Conservation (phyloP, 2,329 filamentous ascomycete genomes). For the Xylariales sp. region DNA sequence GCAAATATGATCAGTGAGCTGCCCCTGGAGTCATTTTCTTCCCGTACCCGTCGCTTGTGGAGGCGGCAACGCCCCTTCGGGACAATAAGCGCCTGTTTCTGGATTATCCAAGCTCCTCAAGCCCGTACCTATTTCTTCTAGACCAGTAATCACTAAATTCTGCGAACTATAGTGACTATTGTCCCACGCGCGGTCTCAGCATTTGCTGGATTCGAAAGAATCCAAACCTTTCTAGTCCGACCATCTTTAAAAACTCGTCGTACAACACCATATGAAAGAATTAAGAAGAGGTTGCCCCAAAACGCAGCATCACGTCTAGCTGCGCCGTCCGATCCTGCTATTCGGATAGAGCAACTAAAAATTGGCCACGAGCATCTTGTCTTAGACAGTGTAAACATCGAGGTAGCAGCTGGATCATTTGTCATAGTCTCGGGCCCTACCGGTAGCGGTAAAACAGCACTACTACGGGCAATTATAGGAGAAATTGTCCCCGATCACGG, state of each 20-base stretch:
- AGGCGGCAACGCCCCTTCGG: too few relatives aligned
- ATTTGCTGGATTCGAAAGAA: conserved; percentile 52
- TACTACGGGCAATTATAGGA: conserved; percentile 41
- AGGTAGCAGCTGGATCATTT: conserved; percentile 41
- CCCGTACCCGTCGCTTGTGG: too few relatives aligned
- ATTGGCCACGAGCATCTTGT: neutral
- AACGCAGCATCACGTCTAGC: neutral
- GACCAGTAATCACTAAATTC: too few relatives aligned
- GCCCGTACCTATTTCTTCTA: too few relatives aligned
- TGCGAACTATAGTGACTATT: conserved; percentile 48
- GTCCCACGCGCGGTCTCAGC: conserved; percentile 51
- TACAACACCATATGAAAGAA: neutral
- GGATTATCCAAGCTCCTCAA: too few relatives aligned
- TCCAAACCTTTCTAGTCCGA: conserved; percentile 52
- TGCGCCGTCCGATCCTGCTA: neutral
- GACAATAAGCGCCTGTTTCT: too few relatives aligned
- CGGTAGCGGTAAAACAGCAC: conserved; percentile 47
- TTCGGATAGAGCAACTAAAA: conserved; percentile 2
- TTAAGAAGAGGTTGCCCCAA: neutral
- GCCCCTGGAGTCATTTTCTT: too few relatives aligned
- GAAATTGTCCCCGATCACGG: conserved; percentile 42
- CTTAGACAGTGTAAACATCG: conserved; percentile 42
- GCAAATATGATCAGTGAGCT: conserved; percentile 54
- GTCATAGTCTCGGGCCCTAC: conserved; percentile 45
- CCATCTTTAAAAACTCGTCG: conserved; percentile 33